Base-by-base conservation (phyloP, 2,329 filamentous ascomycete species). In the Zymoseptoria ardabiliae region DNA sequence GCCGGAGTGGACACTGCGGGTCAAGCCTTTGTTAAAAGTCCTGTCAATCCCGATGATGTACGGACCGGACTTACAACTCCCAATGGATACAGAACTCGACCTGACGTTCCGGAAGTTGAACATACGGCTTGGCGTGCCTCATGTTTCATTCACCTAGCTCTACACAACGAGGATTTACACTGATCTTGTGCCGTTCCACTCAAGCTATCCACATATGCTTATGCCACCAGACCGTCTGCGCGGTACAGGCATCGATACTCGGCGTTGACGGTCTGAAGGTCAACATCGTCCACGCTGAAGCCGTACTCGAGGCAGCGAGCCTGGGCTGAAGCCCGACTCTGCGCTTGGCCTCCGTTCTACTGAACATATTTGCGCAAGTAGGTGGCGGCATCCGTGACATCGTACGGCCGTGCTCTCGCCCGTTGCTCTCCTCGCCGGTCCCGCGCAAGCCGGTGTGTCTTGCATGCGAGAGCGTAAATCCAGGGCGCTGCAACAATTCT, bases 401-500 rank as follows among this genome's bases (percentile, higher is more conserved):
- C 28, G 41, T 55, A 23, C 17, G 53, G 53, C n/a, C 53, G 17
- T 22, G 53, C 53, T 35, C 21, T 48, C 23, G 51, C 51, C 22
- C 2, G 11, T 22, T 53, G 51, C 51, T 23, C 51, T 17, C 30
- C 53, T 55, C 30, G 21, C 11, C 35, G 25, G 28, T 4, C 30
- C 9, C 22, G 53, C 21, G 41, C 25, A 9, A 59, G 30, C 21
- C 58, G 48, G 30, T 50, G 52, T 13, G 49, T 49, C 28, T 59
- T 59, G 45, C 53, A 49, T 7, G 53, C 53, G 19, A 56, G 53
- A 50, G 57, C 52, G 22, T 55, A 55, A 8, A 50, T 22, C 57
- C 57, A 59, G 2, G 57, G 57, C 19, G 57, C 57, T 17, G 57
- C 57, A 22, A 59, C 20, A 30, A 59, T 48, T 20, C 25, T 59